A percentile compares a stretch with the other conserved stretches of the same genome.
Evolutionary conservation across 441 rosid genomes (phyloP).

Genomic region (Erodium moschatum): DNA sequence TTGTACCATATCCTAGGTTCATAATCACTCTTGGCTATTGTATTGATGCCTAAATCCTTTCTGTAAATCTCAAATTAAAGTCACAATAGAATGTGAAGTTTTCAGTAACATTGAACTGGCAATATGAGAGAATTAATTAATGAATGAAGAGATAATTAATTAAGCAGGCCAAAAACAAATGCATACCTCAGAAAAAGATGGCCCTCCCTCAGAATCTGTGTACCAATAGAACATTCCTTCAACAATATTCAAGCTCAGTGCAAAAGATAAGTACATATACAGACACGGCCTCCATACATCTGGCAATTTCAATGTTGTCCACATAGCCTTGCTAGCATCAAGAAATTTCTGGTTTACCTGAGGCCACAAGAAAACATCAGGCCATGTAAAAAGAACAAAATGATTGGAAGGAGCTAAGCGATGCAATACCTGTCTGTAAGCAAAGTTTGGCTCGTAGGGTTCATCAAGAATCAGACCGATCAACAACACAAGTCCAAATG

Average conservation of each 20-base stretch:
- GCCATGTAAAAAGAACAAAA: slow-evolving; percentile 17
- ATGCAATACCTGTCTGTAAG: slow-evolving; percentile 53
- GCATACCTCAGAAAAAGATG: slow-evolving; percentile 72
- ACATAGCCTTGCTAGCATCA: slow-evolving; percentile 76
- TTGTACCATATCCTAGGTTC: background rate
- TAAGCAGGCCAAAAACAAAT: background rate
- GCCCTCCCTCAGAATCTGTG: slow-evolving; percentile 72
- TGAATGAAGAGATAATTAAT: background rate
- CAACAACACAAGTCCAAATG: slow-evolving; percentile 49
- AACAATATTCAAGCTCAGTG: slow-evolving; percentile 60
- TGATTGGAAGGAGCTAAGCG: background rate
- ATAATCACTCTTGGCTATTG: background rate
- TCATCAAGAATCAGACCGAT: slow-evolving; percentile 65
- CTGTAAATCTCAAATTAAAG: background rate
- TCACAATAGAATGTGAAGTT: background rate
- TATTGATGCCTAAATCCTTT: background rate
- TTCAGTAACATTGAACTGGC: background rate
- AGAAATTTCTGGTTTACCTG: slow-evolving; percentile 60
- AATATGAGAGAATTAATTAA: too few species aligned
- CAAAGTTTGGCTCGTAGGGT: slow-evolving; percentile 40
- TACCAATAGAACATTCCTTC: slow-evolving; percentile 95
- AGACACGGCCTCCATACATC: slow-evolving; percentile 89
- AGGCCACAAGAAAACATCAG: slow-evolving; percentile 16
- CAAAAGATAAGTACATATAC: slow-evolving; percentile 74
- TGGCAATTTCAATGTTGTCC: slow-evolving; percentile 65